Base-by-base conservation (phyloP, 2,329 filamentous ascomycete genomes). In the Apiospora sp. region DNA sequence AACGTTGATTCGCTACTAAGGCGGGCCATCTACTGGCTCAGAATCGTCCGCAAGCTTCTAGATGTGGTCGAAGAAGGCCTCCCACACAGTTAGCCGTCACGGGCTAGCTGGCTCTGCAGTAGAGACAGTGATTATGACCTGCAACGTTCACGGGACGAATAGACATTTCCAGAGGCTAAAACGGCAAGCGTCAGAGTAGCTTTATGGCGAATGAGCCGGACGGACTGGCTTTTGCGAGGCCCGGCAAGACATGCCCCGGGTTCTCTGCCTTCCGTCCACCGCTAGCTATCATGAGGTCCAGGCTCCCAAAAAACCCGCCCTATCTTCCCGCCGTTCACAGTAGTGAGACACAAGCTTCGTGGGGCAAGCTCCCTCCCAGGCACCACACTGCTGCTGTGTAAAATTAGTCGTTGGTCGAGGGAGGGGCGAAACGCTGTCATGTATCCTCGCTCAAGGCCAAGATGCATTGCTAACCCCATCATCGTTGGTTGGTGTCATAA, bases 331-430 rank as follows among this genome's bases (percentile, higher is more conserved):
- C 34, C 34, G 58, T 41, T 64, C 58, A 64, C 34, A 64, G 58
- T 64, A 41, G 58, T 64, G 58, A 64, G 58, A 64, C 54, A 61
- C 58, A 64, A 64, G 58, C 34, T 41, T 64, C 58, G 34, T 64
- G 58, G 58, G 30, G 58, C 34, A 64, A 64, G 30, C 34, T 41
- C 12, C 51, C 34, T 22, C 58, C 22, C 8, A 8, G 34, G 58
- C 58, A 22, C 58, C 19, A 64, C 58, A 24, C 34, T 64, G 19
- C 19, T 64, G 8, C 19, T 41, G 34, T 19, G 22, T 41, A 34
- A 64, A 64, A 41, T 22, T 37, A 37, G 30, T 4, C 16, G 22
- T 30, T 61, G 54, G 49, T 37, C 22, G 34, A n/a, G 19, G 34
- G 34, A 64, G 58, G 30, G 54, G 58, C 19, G 41, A 64, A 41